Evolutionary conservation across 768 basidiomycete species (phyloP), one percentile per base, ranked within the genome.

Genomic region (Phylloporus rhodoxanthus): DNA sequence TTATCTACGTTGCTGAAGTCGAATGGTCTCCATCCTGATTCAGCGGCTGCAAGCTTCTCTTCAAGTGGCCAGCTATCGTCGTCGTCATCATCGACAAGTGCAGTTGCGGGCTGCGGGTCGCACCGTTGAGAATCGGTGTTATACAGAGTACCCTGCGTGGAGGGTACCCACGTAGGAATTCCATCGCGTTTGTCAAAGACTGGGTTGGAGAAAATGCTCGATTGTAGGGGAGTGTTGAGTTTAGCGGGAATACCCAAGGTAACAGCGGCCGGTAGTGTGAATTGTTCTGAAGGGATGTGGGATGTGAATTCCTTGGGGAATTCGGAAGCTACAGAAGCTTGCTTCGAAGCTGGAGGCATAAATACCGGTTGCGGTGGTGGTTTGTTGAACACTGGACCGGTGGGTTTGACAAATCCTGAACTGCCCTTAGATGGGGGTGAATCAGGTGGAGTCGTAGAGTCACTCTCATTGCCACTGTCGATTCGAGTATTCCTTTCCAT

Each of bases 31-130:
- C 87, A 88, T 51, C 75, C 69, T 48, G 68, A 75, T 30, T 77
- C 71, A 9, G 72, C 74, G 33, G 72, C 71, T 1, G 76, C 70
- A 48, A 84, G 65, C 55, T 81, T 84, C 55, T 84, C 84, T 34
- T 85, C 80, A 23, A 85, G 67, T 9, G 82, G 84, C 86, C 85
- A 89, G 60, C 86, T 87, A 58, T 88, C 85, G 9, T 76, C 75
- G 45, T 62, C 59, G 47, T 83, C 82, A 40, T 82, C 80, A 13
- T 65, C 64, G 8, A 37, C 29, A 26, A 23, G 39, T 8, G 20
- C 43, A n/a, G 19, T 14, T 19, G 33, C n/a, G 15, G 23, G 42
- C 25, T 20, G 48, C 20, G 23, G 40, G 8, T 51, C 32, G 20
- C 57, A 61, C 4, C 68, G 61, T 57, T 77, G 75, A 6, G 68